Evolutionary conservation across 2,329 filamentous ascomycete species (phyloP).

Genomic region (Incumbomyces lentus): DNA sequence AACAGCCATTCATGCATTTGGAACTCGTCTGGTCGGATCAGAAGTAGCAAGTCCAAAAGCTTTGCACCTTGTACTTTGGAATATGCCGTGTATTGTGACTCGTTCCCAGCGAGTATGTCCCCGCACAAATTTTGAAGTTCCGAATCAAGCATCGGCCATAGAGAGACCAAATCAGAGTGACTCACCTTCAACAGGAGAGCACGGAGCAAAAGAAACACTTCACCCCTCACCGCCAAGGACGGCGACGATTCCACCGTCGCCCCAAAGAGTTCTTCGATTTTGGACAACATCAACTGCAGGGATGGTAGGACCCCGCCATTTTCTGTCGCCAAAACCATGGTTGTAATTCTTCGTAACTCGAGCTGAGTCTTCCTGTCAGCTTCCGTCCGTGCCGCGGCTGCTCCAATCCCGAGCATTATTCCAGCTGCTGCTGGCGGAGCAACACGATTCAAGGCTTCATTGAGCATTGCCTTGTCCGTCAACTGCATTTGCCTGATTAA

Average conservation of each 20-base stretch:
- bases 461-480: constrained; percentile 77
- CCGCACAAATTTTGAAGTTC: constrained; percentile 65
- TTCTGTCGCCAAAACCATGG: constrained; percentile 65
- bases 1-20: constrained; percentile 98
- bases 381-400: constrained; percentile 84
- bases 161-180: constrained; percentile 64
- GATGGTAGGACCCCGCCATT: constrained; percentile 73
- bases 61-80: constrained; percentile 87
- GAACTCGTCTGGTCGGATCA: constrained; percentile 85
- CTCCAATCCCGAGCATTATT: constrained; percentile 97
- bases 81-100: constrained; percentile 65
- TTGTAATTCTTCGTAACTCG: constrained; percentile 70
- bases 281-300: constrained; percentile 63
- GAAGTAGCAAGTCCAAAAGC: constrained; percentile 77
- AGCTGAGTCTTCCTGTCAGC: constrained; percentile 88
- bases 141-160: constrained; percentile 84
- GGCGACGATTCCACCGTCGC: constrained; percentile 84
- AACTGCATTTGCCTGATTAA: constrained; percentile 75
- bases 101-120: constrained; percentile 60
- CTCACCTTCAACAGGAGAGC: constrained; percentile 71
- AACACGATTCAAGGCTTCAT: constrained; percentile 68
- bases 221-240: constrained; percentile 76
- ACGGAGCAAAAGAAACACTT: constrained; percentile 80
- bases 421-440: constrained; percentile 81
- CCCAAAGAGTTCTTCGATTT: constrained; percentile 72